Evolutionary conservation across 2,329 filamentous ascomycete genomes (phyloP).

Genomic region (Pestalotiopsis sp.): DNA sequence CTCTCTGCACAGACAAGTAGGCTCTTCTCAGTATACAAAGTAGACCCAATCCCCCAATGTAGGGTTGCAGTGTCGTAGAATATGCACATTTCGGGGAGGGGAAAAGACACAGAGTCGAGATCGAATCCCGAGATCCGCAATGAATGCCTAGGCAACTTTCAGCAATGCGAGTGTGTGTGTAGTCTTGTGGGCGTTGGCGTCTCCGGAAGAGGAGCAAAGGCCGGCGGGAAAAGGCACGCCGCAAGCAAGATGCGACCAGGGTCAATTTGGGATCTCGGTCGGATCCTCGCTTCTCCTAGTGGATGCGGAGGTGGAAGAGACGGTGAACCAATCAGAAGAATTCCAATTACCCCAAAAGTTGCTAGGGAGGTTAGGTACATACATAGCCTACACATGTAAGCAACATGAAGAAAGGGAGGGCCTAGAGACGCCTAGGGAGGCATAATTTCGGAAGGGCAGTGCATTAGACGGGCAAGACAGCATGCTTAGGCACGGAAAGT

Average conservation of each 20-base stretch:
- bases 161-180: background rate
- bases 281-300: background rate
- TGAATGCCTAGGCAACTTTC: background rate
- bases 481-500: no score
- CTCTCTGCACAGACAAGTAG: background rate
- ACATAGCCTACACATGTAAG: no score
- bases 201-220: background rate
- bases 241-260: background rate
- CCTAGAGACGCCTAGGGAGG: no score
- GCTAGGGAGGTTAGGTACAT: background rate
- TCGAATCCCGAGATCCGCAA: background rate
- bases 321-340: slow-evolving; percentile 1
- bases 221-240: background rate
- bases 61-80: background rate
- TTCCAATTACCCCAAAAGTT: slow-evolving; percentile 7
- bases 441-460: no score
- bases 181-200: background rate
- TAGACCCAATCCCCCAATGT: background rate
- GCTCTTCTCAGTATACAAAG: background rate
- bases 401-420: no score
- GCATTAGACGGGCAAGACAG: no score
- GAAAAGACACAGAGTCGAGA: background rate
- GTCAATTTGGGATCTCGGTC: background rate
- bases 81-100: background rate
- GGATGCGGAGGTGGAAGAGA: background rate